Evolutionary conservation across 306 rosid genomes (phyloP), one percentile per base, ranked within the genome.

Genomic region (Carpinus viminea): DNA sequence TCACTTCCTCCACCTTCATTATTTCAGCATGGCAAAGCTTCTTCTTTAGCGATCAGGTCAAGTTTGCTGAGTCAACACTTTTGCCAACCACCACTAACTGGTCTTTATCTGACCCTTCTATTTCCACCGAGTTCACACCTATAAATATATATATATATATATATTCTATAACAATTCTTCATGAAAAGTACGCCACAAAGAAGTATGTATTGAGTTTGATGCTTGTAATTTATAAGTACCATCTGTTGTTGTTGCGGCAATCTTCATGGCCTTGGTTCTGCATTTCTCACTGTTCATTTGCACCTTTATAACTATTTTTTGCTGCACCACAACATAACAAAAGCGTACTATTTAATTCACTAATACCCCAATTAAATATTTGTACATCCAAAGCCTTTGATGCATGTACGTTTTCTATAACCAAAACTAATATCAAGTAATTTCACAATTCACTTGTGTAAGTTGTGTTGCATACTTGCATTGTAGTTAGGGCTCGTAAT

Each of bases 231-330:
- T n/a, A n/a, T n/a, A 54, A 78, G 34, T 31, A 31, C 81, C 87
- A 0, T 36, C 0, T 53, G 74, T 71, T 11, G n/a, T n/a, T n/a
- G 1, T 61, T 2, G 82, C 80, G 0, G 87, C 88, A 54, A 83
- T 83, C 72, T 76, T 78, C 76, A 87, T 68, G 82, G 80, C 85
- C 66, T 80, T 80, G 45, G 60, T 72, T 62, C 85, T 69, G 79
- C 77, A 69, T 83, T 85, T 85, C 2, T 76, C 78, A 50, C 66
- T 21, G 60, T 21, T 28, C 73, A 80, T 3, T 36, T 4, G 21
- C 34, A 80, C 85, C 73, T 65, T 81, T 24, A 88, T 45, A 2
- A 78, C 62, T 10, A 83, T 83, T 71, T 83, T 80, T 73, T 88
- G 76, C 91, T 85, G 74, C 84, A 77, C 41, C 46, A 65, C 28